Evolutionary conservation across 192 early-diverging fungal species (phyloP).

Genomic region (Linnemannia zychae): DNA sequence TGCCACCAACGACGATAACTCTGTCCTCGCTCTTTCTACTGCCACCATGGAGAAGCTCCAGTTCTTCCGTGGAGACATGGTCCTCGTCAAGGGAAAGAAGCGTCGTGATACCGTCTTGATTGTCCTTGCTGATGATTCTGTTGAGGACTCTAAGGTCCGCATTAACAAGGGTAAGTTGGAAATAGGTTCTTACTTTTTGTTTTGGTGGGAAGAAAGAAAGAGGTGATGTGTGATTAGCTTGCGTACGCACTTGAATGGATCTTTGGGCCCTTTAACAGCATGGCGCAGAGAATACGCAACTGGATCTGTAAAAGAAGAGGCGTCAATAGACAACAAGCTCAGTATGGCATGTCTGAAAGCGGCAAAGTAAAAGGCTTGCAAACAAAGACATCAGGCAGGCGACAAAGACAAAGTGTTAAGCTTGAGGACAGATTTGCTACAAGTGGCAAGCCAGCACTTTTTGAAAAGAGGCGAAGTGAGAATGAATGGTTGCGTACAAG

Average conservation of each 20-base stretch:
- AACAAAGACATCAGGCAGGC: background rate
- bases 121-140: slow-evolving; percentile 90
- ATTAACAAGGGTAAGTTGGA: slow-evolving; percentile 83
- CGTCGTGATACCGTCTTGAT: slow-evolving; percentile 96
- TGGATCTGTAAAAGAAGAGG: too few species aligned
- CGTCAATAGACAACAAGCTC: too few species aligned
- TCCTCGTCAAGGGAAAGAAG: slow-evolving; percentile 98
- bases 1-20: slow-evolving; percentile 97
- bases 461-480: background rate
- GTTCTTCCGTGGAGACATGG: slow-evolving; percentile 96
- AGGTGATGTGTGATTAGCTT: background rate
- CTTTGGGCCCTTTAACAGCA: background rate
- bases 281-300: too few species aligned
- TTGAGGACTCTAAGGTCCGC: slow-evolving; percentile 93
- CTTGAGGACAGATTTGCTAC: background rate
- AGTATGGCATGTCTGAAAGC: too few species aligned
- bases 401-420: too few species aligned
- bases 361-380: too few species aligned
- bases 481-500: too few species aligned
- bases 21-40: slow-evolving; percentile 89
- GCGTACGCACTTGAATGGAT: background rate
- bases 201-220: background rate
- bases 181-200: background rate
- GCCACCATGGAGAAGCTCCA: slow-evolving; percentile 93
- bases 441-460: background rate